Percentiles rank a stretch among this genome's conserved stretches.
Evolutionary conservation across 2,329 filamentous ascomycete species (phyloP).

Genomic region (Gaeumannomyces sp.): DNA sequence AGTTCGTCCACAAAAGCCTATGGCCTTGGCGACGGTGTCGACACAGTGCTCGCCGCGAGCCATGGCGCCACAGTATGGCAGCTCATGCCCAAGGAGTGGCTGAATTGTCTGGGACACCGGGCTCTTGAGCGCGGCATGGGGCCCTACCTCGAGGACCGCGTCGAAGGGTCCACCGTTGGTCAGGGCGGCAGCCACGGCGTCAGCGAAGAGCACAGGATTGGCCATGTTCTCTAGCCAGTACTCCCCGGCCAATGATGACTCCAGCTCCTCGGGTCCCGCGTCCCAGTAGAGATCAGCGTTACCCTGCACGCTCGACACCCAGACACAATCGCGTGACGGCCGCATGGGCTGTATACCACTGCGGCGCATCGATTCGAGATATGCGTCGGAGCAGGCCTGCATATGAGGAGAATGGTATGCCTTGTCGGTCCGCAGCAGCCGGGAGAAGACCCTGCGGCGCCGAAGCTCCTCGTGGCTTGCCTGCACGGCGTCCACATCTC

Average conservation of each 20-base stretch:
- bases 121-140: conserved; percentile 21
- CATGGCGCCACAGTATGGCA: conserved; percentile 13
- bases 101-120: conserved; percentile 20
- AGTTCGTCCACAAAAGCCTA: conserved; percentile 15
- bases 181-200: conserved; percentile 17
- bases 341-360: conserved; percentile 4
- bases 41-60: conserved; percentile 12
- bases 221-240: conserved; percentile 31
- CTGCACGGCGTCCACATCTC: conserved; percentile 20
- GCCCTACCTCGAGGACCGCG: conserved; percentile 23
- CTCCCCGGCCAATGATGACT: conserved; percentile 16
- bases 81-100: conserved; percentile 9
- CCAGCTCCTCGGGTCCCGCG: conserved; percentile 9
- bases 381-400: background rate
- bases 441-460: conserved; percentile 12
- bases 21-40: conserved; percentile 13
- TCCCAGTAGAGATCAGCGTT: conserved; percentile 7
- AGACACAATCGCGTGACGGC: background rate
- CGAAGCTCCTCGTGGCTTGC: conserved; percentile 15
- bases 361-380: background rate
- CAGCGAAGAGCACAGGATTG: conserved; percentile 26
- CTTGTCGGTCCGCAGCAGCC: conserved; percentile 18
- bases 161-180: conserved; percentile 23
- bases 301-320: conserved; percentile 11
- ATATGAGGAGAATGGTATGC: conserved; percentile 24